Evolutionary conservation across 2,329 filamentous ascomycete species (phyloP).

Genomic region (Fusarium nygamai): DNA sequence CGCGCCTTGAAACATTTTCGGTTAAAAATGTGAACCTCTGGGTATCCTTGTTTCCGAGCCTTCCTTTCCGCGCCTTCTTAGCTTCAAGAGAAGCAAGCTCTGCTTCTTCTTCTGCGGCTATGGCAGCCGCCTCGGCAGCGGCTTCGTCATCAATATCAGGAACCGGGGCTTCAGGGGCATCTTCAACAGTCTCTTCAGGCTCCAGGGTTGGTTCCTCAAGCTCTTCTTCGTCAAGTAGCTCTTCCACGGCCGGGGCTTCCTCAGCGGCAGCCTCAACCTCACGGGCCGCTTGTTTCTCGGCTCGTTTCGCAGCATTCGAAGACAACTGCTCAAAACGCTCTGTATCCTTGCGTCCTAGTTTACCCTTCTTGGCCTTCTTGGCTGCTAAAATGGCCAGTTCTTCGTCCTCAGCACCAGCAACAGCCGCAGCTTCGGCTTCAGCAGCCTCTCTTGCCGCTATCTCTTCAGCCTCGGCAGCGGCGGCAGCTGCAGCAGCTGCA

Average conservation of each 20-base stretch:
- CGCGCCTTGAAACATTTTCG: conserved; percentile 48
- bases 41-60: conserved; percentile 56
- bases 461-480: conserved; percentile 33
- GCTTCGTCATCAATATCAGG: conserved; percentile 13
- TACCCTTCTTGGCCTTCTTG: conserved; percentile 50
- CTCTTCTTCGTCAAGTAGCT: not conserved
- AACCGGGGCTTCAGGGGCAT: not conserved
- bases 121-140: conserved; percentile 18
- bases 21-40: conserved; percentile 55
- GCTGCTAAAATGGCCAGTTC: conserved; percentile 54
- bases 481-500: conserved; percentile 43
- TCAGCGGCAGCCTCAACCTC: conserved; percentile 34
- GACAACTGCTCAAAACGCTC: conserved; percentile 32
- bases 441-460: conserved; percentile 32
- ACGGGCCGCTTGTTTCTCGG: conserved; percentile 25
- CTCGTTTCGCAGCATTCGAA: conserved; percentile 29
- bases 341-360: conserved; percentile 39
- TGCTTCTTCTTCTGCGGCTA: conserved; percentile 46
- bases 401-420: conserved; percentile 45
- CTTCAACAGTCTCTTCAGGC: conserved; percentile 12
- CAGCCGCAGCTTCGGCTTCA: conserved; percentile 38
- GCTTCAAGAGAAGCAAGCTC: conserved; percentile 55
- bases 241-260: conserved; percentile 3
- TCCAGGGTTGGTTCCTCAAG: conserved; percentile 17
- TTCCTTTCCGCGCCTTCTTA: conserved; percentile 62